These are phyloP conservation scores for Mucor lusitanicus DNA, from an alignment of 371 early-diverging fungal species.

Conservation along the genomic window DNA sequence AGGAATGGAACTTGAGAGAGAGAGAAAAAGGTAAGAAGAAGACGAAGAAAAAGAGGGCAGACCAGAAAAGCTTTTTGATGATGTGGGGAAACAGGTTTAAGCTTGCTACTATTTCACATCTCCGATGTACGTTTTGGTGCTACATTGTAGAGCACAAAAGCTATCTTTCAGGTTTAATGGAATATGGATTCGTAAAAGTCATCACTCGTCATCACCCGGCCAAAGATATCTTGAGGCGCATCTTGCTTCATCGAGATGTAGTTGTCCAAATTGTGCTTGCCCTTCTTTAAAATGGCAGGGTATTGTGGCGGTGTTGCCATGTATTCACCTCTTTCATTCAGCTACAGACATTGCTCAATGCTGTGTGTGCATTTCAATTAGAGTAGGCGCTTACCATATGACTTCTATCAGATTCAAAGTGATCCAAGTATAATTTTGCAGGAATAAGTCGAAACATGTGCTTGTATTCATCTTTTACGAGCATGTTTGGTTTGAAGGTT, in stretches of 20 bases:
- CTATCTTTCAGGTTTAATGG: not conserved
- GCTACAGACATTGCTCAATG: not conserved
- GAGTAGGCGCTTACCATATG: conserved; percentile 38
- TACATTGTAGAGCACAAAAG: not conserved
- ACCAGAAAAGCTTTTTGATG: not conserved
- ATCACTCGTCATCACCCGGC: not conserved
- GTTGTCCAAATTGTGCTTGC: conserved; percentile 10
- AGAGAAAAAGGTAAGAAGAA: not conserved
- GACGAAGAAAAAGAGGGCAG: not conserved
- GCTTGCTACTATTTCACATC: not conserved
- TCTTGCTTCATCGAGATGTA: conserved; percentile 25
- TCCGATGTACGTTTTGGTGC: not conserved
- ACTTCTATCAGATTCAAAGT: conserved; percentile 44
- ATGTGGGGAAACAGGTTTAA: not conserved
- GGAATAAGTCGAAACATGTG: conserved; percentile 38
- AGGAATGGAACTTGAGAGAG: not conserved
- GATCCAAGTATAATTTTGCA: conserved; percentile 25
- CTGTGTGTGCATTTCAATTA: not conserved
- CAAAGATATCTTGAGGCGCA: not conserved
- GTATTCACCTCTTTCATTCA: conserved; percentile 28
- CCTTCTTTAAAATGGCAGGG: conserved; percentile 21
- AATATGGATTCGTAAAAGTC: not conserved
- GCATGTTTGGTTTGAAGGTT: conserved; percentile 33
- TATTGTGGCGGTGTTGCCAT: conserved; percentile 34
- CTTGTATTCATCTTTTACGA: conserved; percentile 22